These are phyloP conservation scores for Jatropha multifida DNA, from an alignment of 441 rosid species.

Conservation along the genomic window DNA sequence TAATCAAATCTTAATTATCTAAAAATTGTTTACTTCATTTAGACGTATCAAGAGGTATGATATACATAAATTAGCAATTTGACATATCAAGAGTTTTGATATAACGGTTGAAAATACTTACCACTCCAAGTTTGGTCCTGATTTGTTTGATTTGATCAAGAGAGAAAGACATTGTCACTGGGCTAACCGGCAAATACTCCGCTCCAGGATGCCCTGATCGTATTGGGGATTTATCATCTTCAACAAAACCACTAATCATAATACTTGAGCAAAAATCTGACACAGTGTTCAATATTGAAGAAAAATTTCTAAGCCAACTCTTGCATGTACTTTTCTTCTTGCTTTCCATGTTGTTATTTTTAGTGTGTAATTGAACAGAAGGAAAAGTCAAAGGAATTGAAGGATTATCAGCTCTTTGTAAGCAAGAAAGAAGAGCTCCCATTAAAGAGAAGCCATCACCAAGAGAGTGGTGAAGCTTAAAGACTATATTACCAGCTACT, in stretches of 20 bases:
- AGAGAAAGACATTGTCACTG: slow-evolving; percentile 34
- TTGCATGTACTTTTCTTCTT: neutral
- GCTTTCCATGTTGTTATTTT: neutral
- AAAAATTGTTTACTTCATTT: no score
- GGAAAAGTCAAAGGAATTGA: slow-evolving; percentile 15
- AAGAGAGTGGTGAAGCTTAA: slow-evolving; percentile 37
- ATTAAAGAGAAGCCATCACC: slow-evolving; percentile 13
- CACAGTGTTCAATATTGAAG: neutral
- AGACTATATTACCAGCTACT: slow-evolving; percentile 16
- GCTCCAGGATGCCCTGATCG: slow-evolving; percentile 31
- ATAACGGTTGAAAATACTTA: slow-evolving; percentile 9
- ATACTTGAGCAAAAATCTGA: neutral
- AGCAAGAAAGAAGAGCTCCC: slow-evolving; percentile 38
- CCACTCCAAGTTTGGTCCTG: slow-evolving; percentile 45
- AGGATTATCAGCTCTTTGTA: slow-evolving; percentile 37
- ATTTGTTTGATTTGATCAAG: slow-evolving; percentile 42
- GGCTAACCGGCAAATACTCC: slow-evolving; percentile 33
- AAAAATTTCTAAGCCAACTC: neutral
- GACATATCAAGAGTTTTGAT: neutral
- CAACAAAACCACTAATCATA: slow-evolving; percentile 33
- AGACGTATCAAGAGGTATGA: no score
- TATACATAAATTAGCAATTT: no score
- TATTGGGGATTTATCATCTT: slow-evolving; percentile 36
- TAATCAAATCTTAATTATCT: no score
- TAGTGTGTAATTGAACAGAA: slow-evolving; percentile 8